These are phyloP conservation scores for Linnemannia zychae DNA, from an alignment of 192 early-diverging fungal genomes.

Conservation along the genomic window DNA sequence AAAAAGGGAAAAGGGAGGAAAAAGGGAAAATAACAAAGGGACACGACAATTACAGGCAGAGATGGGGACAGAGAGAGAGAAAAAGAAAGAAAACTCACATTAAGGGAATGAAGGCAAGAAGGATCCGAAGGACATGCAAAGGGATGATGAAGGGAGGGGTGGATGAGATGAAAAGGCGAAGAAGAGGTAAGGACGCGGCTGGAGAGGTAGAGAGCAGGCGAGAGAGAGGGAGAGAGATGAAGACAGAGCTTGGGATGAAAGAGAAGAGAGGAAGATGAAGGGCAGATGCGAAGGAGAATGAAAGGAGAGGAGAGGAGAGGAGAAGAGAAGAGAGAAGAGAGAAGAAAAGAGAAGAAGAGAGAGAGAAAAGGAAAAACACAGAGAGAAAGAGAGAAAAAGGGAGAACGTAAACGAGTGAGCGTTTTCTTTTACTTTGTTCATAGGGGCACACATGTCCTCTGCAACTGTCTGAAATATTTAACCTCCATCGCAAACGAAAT, in stretches of 20 bases:
- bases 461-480: too few species aligned
- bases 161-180: not conserved
- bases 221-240: not conserved
- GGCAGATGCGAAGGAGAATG: not conserved
- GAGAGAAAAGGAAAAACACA: not conserved
- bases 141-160: not conserved
- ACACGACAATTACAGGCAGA: too few species aligned
- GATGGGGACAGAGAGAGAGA: too few species aligned
- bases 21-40: not conserved
- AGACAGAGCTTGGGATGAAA: not conserved
- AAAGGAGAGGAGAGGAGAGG: not conserved
- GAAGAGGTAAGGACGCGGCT: not conserved
- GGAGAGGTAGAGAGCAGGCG: not conserved
- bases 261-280: not conserved
- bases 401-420: not conserved
- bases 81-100: not conserved
- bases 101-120: not conserved
- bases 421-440: too few species aligned
- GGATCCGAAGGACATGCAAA: constrained; percentile 7
- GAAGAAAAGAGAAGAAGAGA: not conserved
- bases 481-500: too few species aligned
- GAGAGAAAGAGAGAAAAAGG: not conserved
- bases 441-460: too few species aligned
- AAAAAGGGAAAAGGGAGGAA: not conserved
- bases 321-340: not conserved